Evolutionary conservation across 495 filamentous ascomycete species (phyloP).

Genomic region (Thozetella sp.): DNA sequence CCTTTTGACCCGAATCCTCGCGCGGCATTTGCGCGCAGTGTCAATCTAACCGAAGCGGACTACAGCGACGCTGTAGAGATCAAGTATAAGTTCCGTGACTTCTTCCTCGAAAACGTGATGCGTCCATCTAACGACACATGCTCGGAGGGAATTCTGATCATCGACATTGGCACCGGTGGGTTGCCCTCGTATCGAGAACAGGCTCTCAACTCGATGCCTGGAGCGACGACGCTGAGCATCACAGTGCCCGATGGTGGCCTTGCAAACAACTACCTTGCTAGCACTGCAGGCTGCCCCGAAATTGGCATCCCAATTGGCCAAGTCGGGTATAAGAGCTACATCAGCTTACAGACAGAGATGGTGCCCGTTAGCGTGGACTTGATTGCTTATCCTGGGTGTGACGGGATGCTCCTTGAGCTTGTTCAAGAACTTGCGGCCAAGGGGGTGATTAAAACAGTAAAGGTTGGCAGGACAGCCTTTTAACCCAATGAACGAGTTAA

Average conservation of each 20-base stretch:
- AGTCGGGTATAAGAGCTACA: background rate
- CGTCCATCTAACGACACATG: background rate
- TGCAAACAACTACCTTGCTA: background rate
- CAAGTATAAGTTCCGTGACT: too few species aligned
- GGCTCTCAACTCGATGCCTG: background rate
- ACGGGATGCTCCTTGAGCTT: background rate
- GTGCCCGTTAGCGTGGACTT: background rate
- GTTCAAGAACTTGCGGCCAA: background rate
- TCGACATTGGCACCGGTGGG: background rate
- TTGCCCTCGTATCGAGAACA: background rate
- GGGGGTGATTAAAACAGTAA: background rate
- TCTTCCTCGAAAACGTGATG: too few species aligned
- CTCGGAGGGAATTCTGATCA: background rate
- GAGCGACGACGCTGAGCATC: background rate
- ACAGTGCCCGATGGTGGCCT: background rate
- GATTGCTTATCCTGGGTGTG: background rate
- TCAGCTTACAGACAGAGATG: background rate
- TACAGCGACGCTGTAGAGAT: too few species aligned
- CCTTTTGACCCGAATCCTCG: too few species aligned
- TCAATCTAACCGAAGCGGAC: too few species aligned
- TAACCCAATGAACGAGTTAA: too few species aligned
- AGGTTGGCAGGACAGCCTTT: background rate
- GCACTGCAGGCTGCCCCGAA: background rate
- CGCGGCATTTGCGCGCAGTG: too few species aligned
- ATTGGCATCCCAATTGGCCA: background rate